Percentiles rank a stretch among this genome's conserved stretches.
These are phyloP conservation scores for Ophiostoma australiae DNA, from an alignment of 2,329 filamentous ascomycete genomes.

Conservation along the genomic window DNA sequence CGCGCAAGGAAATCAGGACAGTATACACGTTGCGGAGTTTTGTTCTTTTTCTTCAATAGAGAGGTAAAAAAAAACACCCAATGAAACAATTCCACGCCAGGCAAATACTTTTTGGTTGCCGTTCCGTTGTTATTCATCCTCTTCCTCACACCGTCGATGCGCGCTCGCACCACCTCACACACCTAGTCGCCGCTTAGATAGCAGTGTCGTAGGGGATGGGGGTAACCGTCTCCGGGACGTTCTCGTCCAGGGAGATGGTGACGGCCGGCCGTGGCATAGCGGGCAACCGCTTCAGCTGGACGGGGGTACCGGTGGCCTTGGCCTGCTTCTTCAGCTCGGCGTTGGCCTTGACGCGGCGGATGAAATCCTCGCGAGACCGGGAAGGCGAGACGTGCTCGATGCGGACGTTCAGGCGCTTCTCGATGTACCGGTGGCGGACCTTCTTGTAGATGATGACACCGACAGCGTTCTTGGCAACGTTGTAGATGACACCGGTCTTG, in stretches of 20 bases:
- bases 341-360: conserved; percentile 94
- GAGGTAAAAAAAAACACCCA: conserved; percentile 23
- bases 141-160: conserved; percentile 4
- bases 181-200: conserved; percentile 58
- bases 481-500: conserved; percentile 97
- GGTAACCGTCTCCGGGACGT: conserved; percentile 30
- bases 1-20: conserved; percentile 19
- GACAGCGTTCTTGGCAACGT: conserved; percentile 96
- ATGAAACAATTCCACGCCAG: conserved; percentile 21
- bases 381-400: conserved; percentile 95
- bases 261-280: conserved; percentile 71
- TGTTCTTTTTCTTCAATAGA: conserved; percentile 16
- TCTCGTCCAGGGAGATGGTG: conserved; percentile 42
- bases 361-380: conserved; percentile 93
- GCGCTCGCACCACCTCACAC: neutral
- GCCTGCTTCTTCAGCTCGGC: conserved; percentile 87
- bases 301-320: conserved; percentile 78
- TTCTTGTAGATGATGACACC: conserved; percentile 99
- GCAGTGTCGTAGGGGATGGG: conserved; percentile 88
- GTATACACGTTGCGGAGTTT: conserved; percentile 20
- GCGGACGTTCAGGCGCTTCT: conserved; percentile 99
- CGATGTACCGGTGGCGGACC: conserved; percentile 98
- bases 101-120: conserved; percentile 19
- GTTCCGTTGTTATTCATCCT: conserved; percentile 20
- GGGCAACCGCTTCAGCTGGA: conserved; percentile 91